Conservation (phyloP, 1,284 basidiomycete genomes). For the Fomitopsis palustris region DNA sequence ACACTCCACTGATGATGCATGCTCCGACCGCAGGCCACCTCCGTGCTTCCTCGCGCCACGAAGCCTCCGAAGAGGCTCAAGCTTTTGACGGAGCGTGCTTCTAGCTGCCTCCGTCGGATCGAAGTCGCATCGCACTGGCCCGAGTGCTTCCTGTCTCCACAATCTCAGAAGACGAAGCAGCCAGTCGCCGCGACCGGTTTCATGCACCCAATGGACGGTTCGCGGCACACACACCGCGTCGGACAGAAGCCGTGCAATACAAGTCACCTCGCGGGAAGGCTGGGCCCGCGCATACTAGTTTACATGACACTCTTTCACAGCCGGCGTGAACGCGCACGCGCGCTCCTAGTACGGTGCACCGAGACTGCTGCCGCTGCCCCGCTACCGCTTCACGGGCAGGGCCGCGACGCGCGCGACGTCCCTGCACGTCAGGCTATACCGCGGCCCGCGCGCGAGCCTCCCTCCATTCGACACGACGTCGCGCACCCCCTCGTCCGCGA, state of each 20-base stretch:
- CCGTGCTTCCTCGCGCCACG: not conserved
- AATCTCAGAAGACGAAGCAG: not conserved
- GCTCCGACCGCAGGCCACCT: not conserved
- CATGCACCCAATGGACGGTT: not conserved
- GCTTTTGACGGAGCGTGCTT: not conserved
- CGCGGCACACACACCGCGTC: not conserved
- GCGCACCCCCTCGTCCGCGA: constrained; percentile 38
- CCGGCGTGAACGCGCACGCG: not conserved
- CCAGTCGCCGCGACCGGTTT: not conserved
- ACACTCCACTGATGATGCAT: not conserved
- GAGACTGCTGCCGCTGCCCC: not conserved
- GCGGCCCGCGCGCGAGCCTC: constrained; percentile 50
- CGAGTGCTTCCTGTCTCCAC: not conserved
- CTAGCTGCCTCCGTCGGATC: not conserved
- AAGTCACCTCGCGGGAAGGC: too few relatives aligned
- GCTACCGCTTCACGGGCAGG: constrained; percentile 14
- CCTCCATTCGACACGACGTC: constrained; percentile 42
- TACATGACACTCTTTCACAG: not conserved
- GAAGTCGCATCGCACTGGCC: not conserved
- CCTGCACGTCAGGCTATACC: constrained; percentile 87
- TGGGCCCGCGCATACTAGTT: too few relatives aligned
- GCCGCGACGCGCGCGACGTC: constrained; percentile 65
- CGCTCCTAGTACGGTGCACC: too few relatives aligned
- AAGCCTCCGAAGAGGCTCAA: not conserved
- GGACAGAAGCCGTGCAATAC: not conserved